Evolutionary conservation across 805 yeast genomes (phyloP).

Genomic region (Yamadazyma laniorum): DNA sequence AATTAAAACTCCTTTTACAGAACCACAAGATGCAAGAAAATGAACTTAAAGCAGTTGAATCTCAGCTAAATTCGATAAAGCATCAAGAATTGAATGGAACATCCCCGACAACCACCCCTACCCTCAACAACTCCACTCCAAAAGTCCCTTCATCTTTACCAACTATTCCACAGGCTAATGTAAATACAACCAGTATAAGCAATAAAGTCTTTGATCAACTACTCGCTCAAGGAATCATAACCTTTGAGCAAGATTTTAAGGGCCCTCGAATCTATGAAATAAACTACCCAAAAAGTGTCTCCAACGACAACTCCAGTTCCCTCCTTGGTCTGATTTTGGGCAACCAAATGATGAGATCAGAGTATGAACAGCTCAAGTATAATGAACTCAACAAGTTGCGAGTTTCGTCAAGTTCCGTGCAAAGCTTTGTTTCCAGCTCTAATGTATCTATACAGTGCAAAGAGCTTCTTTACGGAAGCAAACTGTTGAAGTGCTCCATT

Average conservation of each 20-base stretch:
- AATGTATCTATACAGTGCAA: conserved; percentile 24
- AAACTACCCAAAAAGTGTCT: conserved; percentile 13
- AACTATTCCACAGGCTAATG: background rate
- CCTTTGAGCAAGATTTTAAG: conserved; percentile 35
- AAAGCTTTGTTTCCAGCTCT: conserved; percentile 35
- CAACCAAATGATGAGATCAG: conserved; percentile 20
- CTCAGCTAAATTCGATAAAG: conserved; percentile 36
- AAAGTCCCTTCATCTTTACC: conserved; percentile 5
- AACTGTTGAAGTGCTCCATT: conserved; percentile 78
- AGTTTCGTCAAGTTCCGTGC: conserved; percentile 18
- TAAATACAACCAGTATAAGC: conserved; percentile 13
- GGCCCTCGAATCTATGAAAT: conserved; percentile 15
- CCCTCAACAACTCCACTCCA: conserved; percentile 10
- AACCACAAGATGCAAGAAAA: conserved; percentile 30
- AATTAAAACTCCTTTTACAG: conserved; percentile 40
- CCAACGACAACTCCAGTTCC: conserved; percentile 6
- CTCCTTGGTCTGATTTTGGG: conserved; percentile 11
- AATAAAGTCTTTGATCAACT: conserved; percentile 34
- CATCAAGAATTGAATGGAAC: conserved; percentile 25
- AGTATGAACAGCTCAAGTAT: conserved; percentile 34
- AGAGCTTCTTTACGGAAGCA: conserved; percentile 49
- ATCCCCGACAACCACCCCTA: conserved; percentile 10
- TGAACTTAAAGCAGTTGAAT: conserved; percentile 38
- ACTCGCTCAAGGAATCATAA: conserved; percentile 37
- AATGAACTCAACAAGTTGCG: conserved; percentile 26